phyloP scores from a whole-genome alignment of 805 yeast species.

The Starmerella vaccinii region DNA sequence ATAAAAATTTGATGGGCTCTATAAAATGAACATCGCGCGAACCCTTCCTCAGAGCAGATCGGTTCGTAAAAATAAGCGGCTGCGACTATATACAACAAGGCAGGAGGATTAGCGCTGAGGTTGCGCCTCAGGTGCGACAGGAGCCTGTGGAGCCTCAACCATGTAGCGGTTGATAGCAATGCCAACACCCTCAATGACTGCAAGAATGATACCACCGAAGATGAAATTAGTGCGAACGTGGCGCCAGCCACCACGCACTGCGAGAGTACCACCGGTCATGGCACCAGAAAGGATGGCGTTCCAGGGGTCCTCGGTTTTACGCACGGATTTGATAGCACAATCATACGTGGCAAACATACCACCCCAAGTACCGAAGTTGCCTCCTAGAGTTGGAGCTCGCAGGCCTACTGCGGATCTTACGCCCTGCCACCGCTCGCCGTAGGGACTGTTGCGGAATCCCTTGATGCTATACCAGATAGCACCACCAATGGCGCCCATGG shows the following conservation, averaged over 20 bases:
- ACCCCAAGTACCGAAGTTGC: slow-evolving; percentile 99
- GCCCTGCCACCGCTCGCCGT: slow-evolving; percentile 86
- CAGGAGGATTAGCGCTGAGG: slow-evolving; percentile 5
- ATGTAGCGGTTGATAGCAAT: slow-evolving; percentile 84
- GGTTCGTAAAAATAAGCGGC: neutral
- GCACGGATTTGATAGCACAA: slow-evolving; percentile 87
- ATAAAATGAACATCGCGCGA: neutral
- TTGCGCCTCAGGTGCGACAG: slow-evolving; percentile 28
- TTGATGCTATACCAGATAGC: slow-evolving; percentile 98
- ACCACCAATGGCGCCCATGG: slow-evolving; percentile 99
- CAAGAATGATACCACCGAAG: slow-evolving; percentile 92
- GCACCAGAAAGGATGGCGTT: slow-evolving; percentile 97
- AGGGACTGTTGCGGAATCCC: slow-evolving; percentile 95
- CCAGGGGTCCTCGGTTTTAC: slow-evolving; percentile 98
- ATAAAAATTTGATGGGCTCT: neutral
- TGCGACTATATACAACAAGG: neutral
- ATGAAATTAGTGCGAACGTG: slow-evolving; percentile 94
- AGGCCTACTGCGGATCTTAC: slow-evolving; percentile 84
- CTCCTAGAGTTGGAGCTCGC: slow-evolving; percentile 97
- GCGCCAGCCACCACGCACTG: slow-evolving; percentile 97
- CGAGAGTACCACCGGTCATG: slow-evolving; percentile 95
- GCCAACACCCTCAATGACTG: slow-evolving; percentile 97
- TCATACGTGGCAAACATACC: slow-evolving; percentile 93
- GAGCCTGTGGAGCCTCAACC: slow-evolving; percentile 54
- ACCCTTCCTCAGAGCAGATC: slow-evolving; percentile 4